Conservation (phyloP, 345 rosid genomes). For the Eucalyptus polybractea region DNA sequence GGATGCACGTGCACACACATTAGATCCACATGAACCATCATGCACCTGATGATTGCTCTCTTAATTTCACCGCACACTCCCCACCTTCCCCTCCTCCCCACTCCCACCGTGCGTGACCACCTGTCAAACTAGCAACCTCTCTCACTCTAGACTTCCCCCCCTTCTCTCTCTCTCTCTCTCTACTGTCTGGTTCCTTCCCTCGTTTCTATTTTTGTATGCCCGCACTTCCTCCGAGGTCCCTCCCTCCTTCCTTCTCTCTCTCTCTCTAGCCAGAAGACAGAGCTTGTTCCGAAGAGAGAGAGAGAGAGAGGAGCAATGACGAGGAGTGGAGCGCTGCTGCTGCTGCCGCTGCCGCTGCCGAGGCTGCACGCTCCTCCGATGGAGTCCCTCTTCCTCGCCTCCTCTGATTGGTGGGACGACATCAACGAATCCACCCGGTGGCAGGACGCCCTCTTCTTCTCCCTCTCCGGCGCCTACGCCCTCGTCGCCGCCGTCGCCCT, state of each 20-base stretch:
- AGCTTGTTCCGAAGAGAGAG: neutral
- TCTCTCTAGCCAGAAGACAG: neutral
- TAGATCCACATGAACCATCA: neutral
- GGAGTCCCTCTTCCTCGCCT: neutral
- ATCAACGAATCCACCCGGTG: slow-evolving; percentile 27
- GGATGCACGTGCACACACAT: no score
- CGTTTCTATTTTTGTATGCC: neutral
- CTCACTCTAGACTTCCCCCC: neutral
- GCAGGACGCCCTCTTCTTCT: slow-evolving; percentile 36
- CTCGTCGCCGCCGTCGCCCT: slow-evolving; percentile 33
- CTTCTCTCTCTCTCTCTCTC: neutral
- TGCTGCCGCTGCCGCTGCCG: neutral
- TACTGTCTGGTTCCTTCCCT: neutral
- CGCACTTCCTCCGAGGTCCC: neutral
- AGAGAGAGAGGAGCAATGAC: neutral
- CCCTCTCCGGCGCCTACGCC: slow-evolving; percentile 27
- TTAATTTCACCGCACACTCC: neutral
- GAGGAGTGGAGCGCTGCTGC: neutral
- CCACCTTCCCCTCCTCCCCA: neutral
- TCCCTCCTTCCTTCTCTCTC: neutral
- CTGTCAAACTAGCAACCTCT: neutral
- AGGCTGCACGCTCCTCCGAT: neutral
- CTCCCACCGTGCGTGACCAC: neutral
- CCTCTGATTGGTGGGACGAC: slow-evolving; percentile 29
- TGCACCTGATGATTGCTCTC: neutral